A percentile compares a stretch with the other conserved stretches of the same genome.
Conservation (phyloP, 208 protist species). For the Leishmania major region DNA sequence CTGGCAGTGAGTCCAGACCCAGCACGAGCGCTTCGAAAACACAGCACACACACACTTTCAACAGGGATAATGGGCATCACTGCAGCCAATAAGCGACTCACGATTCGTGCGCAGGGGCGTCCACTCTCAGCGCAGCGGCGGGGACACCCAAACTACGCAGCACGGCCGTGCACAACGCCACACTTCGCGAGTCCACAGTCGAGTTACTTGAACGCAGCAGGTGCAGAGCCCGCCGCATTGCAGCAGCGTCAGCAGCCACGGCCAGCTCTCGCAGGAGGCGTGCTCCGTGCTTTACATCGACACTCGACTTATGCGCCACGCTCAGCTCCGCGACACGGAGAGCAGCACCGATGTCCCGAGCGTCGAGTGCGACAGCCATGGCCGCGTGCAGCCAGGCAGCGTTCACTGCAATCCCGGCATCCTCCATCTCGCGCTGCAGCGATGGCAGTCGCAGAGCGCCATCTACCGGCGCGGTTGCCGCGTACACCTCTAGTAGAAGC, state of each 20-base stretch:
- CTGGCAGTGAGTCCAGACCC: background rate
- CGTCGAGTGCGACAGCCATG: slow-evolving; percentile 58
- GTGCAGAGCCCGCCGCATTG: slow-evolving; percentile 40
- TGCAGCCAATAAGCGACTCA: background rate
- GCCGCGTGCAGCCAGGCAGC: slow-evolving; percentile 46
- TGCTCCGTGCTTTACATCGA: slow-evolving; percentile 62
- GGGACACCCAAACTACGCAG: slow-evolving; percentile 43
- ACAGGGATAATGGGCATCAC: background rate
- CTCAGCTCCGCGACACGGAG: slow-evolving; percentile 52
- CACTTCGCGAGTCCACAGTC: slow-evolving; percentile 47
- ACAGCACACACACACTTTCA: background rate
- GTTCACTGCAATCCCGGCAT: slow-evolving; percentile 35
- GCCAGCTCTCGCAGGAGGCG: slow-evolving; percentile 50
- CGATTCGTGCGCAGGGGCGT: background rate
- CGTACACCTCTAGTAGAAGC: slow-evolving; percentile 47
- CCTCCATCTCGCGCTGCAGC: slow-evolving; percentile 23
- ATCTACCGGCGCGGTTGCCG: slow-evolving; percentile 7
- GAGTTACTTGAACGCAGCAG: slow-evolving; percentile 52
- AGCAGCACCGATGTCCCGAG: slow-evolving; percentile 50
- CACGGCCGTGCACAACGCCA: slow-evolving; percentile 48
- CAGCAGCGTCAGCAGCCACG: slow-evolving; percentile 40
- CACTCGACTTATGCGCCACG: slow-evolving; percentile 20
- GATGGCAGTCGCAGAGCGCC: slow-evolving; percentile 21
- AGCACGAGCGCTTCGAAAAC: background rate
- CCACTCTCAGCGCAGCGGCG: slow-evolving; percentile 33